Base-by-base conservation (phyloP, 306 rosid species). In the Malus fusca region DNA sequence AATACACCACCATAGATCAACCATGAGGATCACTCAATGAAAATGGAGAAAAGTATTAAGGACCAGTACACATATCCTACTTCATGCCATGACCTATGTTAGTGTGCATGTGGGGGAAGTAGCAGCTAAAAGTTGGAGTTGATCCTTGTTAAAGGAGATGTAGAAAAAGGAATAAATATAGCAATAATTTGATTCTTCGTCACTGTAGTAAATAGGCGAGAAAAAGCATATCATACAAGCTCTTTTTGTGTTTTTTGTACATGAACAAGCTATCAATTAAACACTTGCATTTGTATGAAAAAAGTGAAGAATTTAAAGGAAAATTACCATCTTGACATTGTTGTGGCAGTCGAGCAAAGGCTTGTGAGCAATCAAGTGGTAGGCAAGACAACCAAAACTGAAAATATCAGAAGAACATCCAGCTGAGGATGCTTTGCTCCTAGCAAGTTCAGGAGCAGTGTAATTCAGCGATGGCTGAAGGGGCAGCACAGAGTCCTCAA, bases 311-410 rank as follows among this genome's bases (percentile, higher is more conserved):
- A n/a, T 75, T 22, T 59, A 73, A 59, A 74, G 77, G 43, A 77
- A 55, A 60, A 46, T 15, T 88, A 96, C 99, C 99, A 96, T 96
- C 88, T 92, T 92, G 79, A 92, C 91, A 75, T 96, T 96, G 87
- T 92, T 92, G 86, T 79, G 91, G 90, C 98, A 90, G 78, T 90
- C 93, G 80, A 96, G 88, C 85, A 96, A 80, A 70, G 97, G 87
- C 87, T 89, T 96, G 78, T 77, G 93, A 71, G 93, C 88, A 81
- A 96, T 83, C 85, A 92, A 90, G 88, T 88, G 99, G 86, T 92
- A 92, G 73, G 93, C 93, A 81, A 96, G 89, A 78, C 99, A 96
- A 71, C 96, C 99, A 84, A 90, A 89, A 84, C 99, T 96, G 90
- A 96, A 96, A 78, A 92, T 81, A 88, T 96, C 99, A 79, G 98